Conservation (phyloP, 257 asterid species). For the Solanum microdontum region DNA sequence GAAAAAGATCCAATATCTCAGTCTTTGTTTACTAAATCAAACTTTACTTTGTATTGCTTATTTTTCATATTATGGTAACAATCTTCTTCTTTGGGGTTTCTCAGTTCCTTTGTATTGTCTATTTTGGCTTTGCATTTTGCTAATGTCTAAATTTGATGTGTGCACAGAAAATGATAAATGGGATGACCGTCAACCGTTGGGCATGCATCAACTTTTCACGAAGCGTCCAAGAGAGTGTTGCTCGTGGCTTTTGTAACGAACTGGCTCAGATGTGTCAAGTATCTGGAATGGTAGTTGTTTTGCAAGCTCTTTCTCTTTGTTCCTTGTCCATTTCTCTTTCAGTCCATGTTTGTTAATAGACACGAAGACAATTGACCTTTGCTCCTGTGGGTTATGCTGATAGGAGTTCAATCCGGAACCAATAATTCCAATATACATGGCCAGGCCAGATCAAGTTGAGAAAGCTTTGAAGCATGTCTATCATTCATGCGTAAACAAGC, state of each 20-base stretch:
- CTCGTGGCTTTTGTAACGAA: constrained; percentile 91
- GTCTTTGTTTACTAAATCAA: background rate
- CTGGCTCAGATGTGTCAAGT: constrained; percentile 98
- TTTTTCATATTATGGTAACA: background rate
- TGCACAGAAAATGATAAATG: constrained; percentile 91
- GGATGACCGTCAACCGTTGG: constrained; percentile 96
- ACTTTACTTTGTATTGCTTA: background rate
- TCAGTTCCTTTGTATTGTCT: background rate
- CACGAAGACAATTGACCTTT: background rate
- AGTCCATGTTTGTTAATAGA: background rate
- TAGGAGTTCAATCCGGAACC: constrained; percentile 93
- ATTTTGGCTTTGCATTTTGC: background rate
- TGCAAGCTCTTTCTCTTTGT: background rate
- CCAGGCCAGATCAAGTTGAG: constrained; percentile 97
- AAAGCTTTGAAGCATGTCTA: constrained; percentile 85
- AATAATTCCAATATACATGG: constrained; percentile 63
- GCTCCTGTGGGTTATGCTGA: background rate
- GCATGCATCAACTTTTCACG: constrained; percentile 97
- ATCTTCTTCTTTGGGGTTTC: background rate
- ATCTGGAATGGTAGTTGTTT: constrained; percentile 76
- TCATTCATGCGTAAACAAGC: constrained; percentile 58
- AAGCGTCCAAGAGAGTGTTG: constrained; percentile 89
- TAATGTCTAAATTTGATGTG: background rate
- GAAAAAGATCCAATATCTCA: background rate
- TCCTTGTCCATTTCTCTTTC: background rate